Percentiles rank a stretch among this genome's conserved stretches.
Evolutionary conservation across 1,284 basidiomycete genomes (phyloP).

Genomic region (Schizophyllum amplum): DNA sequence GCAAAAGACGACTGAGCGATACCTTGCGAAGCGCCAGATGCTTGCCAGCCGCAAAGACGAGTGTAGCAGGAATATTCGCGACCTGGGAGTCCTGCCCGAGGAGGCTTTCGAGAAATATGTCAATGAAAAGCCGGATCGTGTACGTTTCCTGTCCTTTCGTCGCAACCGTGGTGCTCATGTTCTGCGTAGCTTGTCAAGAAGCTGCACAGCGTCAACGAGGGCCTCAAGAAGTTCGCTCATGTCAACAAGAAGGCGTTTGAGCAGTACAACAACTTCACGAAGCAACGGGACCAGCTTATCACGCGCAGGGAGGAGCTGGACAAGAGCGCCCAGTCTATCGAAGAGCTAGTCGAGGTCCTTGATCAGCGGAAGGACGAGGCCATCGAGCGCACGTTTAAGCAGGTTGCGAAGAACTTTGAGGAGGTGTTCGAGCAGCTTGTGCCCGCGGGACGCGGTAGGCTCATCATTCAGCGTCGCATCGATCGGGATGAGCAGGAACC

Average conservation of each 20-base stretch:
- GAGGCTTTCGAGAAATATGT: constrained; percentile 97
- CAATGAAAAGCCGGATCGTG: constrained; percentile 74
- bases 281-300: constrained; percentile 88
- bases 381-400: constrained; percentile 96
- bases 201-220: constrained; percentile 85
- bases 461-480: constrained; percentile 88
- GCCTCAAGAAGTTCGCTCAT: constrained; percentile 92
- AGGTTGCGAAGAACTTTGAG: constrained; percentile 94
- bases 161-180: constrained; percentile 2
- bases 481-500: constrained; percentile 79
- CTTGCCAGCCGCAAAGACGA: constrained; percentile 82
- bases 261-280: constrained; percentile 96
- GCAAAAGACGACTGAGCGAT: constrained; percentile 93
- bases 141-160: constrained; percentile 27
- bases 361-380: constrained; percentile 98
- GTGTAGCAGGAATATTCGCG: constrained; percentile 90
- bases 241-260: constrained; percentile 99
- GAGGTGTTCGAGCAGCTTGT: constrained; percentile 98
- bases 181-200: constrained; percentile 79
- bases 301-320: constrained; percentile 87
- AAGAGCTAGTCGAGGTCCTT: constrained; percentile 90
- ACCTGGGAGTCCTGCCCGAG: constrained; percentile 93
- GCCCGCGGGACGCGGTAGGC: constrained; percentile 81
- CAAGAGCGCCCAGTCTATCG: constrained; percentile 81
- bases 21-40: constrained; percentile 87